Conservation (phyloP, 768 basidiomycete species). For the Auriculariales sp. region DNA sequence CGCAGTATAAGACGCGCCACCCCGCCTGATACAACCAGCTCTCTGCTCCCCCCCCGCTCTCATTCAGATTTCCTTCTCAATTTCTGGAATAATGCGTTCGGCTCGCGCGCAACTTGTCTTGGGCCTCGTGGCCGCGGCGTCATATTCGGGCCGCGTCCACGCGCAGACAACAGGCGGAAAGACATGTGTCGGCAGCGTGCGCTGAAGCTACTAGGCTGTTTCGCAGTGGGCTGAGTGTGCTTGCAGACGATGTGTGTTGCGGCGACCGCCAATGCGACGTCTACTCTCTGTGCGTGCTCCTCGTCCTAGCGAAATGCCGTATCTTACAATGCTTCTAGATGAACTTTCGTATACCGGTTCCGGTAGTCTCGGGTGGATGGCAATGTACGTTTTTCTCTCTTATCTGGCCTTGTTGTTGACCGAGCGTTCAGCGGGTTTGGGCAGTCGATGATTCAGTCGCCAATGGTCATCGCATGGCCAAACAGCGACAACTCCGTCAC, state of each 20-base stretch:
- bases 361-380: slow-evolving; percentile 40
- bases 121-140: no score
- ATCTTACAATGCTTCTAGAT: slow-evolving; percentile 19
- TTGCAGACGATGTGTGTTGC: slow-evolving; percentile 32
- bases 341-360: slow-evolving; percentile 30
- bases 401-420: neutral
- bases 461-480: slow-evolving; percentile 67
- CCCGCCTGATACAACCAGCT: no score
- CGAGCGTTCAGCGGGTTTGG: slow-evolving; percentile 39
- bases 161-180: neutral
- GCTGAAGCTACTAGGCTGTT: neutral
- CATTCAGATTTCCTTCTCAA: no score
- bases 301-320: neutral
- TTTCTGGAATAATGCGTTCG: no score
- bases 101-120: no score
- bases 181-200: neutral
- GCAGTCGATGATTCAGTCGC: slow-evolving; percentile 32
- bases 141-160: no score
- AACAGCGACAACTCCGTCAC: slow-evolving; percentile 47
- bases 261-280: slow-evolving; percentile 30
- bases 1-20: no score
- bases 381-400: slow-evolving; percentile 22
- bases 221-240: neutral
- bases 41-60: no score
- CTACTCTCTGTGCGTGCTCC: slow-evolving; percentile 25